Evolutionary conservation across 2,329 filamentous ascomycete genomes (phyloP), one percentile per base, ranked within the genome.

Genomic region (Colletotrichum sp.): DNA sequence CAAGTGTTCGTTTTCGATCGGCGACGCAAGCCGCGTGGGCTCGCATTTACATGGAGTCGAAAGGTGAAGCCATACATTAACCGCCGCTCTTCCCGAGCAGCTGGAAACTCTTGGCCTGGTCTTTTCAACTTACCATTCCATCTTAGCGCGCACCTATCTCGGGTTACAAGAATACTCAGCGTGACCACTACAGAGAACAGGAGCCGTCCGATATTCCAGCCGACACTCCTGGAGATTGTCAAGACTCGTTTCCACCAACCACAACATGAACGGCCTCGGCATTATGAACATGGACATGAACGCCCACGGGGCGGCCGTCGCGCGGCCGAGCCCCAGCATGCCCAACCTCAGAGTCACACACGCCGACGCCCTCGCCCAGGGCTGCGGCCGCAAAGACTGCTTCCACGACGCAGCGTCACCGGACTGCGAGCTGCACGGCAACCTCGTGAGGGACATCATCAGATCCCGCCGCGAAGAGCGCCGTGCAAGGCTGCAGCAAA

Each of bases 391-490:
- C 9, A 72, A 62, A 34, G 70, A 72, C 63, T 72, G 70, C 70
- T 68, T 60, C 26, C 73, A 63, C 63, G 69, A 55, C 36, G 16
- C 69, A 6, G 30, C 71, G 3, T 60, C 44, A 8, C 24, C 44
- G n/a, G 74, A 76, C 36, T 64, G 65, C 59, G 70, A 76, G 59
- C 24, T 73, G 32, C 73, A 76, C 34, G 28, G 64, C 24, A 76
- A 39, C 49, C 7, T 73, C 18, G 71, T 76, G 13, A 71, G 74
- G 32, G 74, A 76, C 49, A 76, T 76, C 18, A 76, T 76, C 74
- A 69, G 65, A 26, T 59, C 60, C 26, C 70, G 74, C 12, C 70
- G 74, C 4, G 74, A 76, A 13, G 70, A 74, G 34, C 52, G 74
- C 39, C 57, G 74, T 4, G 74, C 74, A 6, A 71, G 74, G 21